Percentiles rank a stretch among this genome's conserved stretches.
Conservation (phyloP, 441 rosid species). For the Biscutella auriculata region DNA sequence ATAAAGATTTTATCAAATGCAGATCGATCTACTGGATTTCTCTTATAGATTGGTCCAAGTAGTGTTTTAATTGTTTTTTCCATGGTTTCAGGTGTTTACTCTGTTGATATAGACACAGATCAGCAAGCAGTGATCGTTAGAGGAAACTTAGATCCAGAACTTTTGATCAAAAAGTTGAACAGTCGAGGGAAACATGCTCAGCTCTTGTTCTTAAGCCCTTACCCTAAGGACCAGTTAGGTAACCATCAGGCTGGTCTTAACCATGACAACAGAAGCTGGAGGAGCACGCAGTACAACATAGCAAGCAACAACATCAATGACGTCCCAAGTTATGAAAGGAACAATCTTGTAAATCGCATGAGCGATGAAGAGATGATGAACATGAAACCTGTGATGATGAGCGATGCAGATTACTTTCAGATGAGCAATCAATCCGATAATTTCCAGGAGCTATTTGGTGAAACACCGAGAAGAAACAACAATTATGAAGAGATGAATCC, state of each 20-base stretch:
- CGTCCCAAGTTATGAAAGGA: constrained; percentile 20
- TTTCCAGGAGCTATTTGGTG: constrained; percentile 19
- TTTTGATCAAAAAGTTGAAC: constrained; percentile 37
- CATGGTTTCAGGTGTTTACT: constrained; percentile 45
- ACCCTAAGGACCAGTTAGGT: constrained; percentile 14
- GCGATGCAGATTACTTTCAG: constrained; percentile 19
- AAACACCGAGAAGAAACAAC: constrained; percentile 14
- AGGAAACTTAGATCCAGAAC: constrained; percentile 42
- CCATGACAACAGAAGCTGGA: constrained; percentile 8
- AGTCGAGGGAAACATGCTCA: constrained; percentile 55
- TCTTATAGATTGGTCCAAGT: background rate
- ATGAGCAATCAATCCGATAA: constrained; percentile 17
- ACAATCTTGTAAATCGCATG: constrained; percentile 2
- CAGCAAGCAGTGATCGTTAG: constrained; percentile 41
- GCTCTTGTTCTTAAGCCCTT: constrained; percentile 27
- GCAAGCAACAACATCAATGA: constrained; percentile 12
- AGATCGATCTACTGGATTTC: no score
- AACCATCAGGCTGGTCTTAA: constrained; percentile 4
- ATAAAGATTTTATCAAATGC: background rate
- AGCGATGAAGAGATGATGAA: constrained; percentile 21
- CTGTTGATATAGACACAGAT: constrained; percentile 45
- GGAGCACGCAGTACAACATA: constrained; percentile 12
- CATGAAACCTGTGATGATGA: constrained; percentile 15
- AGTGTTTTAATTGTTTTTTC: background rate
- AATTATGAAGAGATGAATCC: constrained; percentile 21